Conservation (phyloP, 495 filamentous ascomycete genomes). For the Annulohypoxylon moriforme region DNA sequence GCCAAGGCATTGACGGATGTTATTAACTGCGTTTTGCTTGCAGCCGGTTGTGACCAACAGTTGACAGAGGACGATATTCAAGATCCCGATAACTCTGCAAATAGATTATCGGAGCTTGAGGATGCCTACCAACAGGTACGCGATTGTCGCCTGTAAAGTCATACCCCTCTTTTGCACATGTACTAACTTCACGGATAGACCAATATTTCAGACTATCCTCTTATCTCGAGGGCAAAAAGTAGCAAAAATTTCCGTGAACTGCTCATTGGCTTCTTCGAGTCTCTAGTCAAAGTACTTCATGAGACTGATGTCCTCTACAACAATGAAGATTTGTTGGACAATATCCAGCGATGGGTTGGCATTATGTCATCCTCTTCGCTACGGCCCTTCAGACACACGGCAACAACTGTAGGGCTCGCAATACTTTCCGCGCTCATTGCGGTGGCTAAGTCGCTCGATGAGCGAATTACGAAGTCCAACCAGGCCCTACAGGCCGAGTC, state of each 20-base stretch:
- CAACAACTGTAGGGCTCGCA: slow-evolving; percentile 80
- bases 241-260: slow-evolving; percentile 77
- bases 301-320: slow-evolving; percentile 79
- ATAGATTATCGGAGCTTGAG: slow-evolving; percentile 78
- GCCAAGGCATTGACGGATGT: slow-evolving; percentile 78
- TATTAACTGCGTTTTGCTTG: slow-evolving; percentile 87
- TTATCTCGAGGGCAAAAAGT: slow-evolving; percentile 81
- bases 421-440: slow-evolving; percentile 78
- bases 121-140: slow-evolving; percentile 78
- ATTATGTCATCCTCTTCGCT: slow-evolving; percentile 84
- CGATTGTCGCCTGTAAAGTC: not conserved
- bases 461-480: slow-evolving; percentile 76
- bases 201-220: slow-evolving; percentile 89
- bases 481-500: slow-evolving; percentile 81
- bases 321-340: slow-evolving; percentile 80
- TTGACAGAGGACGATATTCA: slow-evolving; percentile 81
- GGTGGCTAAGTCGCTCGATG: slow-evolving; percentile 74
- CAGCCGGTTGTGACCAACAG: slow-evolving; percentile 79
- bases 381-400: slow-evolving; percentile 92
- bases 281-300: slow-evolving; percentile 78
- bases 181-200: slow-evolving; percentile 59
- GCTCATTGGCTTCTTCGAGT: slow-evolving; percentile 80
- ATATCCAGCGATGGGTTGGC: slow-evolving; percentile 84
- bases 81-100: slow-evolving; percentile 83
- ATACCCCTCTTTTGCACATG: not conserved